Evolutionary conservation across 2,329 filamentous ascomycete genomes (phyloP).

Genomic region (Calonectria crousiana): DNA sequence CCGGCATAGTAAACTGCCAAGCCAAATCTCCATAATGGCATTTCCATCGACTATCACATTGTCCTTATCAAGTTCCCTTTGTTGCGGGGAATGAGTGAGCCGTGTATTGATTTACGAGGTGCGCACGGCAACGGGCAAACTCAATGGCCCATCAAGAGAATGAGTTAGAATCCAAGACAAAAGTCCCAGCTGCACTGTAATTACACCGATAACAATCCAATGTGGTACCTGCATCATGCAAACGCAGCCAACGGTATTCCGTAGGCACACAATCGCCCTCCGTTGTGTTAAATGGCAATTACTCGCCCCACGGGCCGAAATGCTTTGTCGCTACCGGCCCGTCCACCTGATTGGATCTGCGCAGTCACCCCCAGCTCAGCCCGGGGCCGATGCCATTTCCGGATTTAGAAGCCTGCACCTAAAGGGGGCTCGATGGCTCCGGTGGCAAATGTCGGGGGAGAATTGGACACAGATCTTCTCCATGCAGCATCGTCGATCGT

Average conservation of each 20-base stretch:
- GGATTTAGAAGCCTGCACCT: background rate
- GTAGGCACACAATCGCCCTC: background rate
- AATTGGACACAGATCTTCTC: background rate
- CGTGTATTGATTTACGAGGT: background rate
- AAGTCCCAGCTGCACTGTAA: background rate
- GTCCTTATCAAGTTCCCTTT: background rate
- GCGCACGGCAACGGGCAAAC: background rate
- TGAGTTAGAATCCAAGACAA: background rate
- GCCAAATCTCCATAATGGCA: background rate
- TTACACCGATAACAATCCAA: background rate
- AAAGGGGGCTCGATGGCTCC: background rate
- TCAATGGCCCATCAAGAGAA: background rate
- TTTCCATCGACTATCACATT: background rate
- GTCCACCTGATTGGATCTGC: constrained; percentile 4
- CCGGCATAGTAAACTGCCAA: background rate
- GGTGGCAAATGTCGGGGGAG: constrained; percentile 3
- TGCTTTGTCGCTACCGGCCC: constrained; percentile 6
- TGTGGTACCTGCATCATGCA: background rate
- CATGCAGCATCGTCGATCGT: constrained; percentile 1
- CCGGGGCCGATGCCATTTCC: background rate
- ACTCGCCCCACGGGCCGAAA: constrained; percentile 8
- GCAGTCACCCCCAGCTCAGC: constrained; percentile 1
- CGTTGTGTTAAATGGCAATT: background rate
- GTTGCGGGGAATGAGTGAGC: background rate
- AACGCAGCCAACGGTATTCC: background rate